phyloP scores from a whole-genome alignment of 2,329 filamentous ascomycete genomes.

The Hypoxylon sp. region DNA sequence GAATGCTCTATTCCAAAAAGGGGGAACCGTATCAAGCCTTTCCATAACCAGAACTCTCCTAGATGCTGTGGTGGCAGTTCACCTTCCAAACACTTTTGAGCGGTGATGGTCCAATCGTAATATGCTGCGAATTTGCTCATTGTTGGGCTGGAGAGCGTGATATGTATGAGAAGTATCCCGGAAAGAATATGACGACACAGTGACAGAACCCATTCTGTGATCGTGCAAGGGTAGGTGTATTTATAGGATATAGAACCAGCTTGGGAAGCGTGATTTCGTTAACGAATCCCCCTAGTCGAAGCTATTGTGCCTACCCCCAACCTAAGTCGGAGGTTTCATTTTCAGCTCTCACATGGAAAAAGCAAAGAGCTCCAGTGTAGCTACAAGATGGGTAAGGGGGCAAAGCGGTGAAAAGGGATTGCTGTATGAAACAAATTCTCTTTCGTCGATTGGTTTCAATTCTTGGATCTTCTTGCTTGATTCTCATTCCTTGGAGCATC shows the following conservation, averaged over 20 bases:
- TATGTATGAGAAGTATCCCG: neutral
- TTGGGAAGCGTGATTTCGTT: neutral
- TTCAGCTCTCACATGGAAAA: conserved; percentile 20
- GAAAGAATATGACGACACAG: neutral
- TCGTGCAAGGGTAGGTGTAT: conserved; percentile 7
- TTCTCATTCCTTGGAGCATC: neutral
- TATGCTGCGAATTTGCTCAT: conserved; percentile 41
- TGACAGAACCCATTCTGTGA: conserved; percentile 1
- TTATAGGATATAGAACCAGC: neutral
- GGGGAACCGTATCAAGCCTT: conserved; percentile 28
- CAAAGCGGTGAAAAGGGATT: conserved; percentile 26
- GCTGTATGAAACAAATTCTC: neutral
- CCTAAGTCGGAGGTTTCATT: neutral
- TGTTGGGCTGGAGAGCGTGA: neutral
- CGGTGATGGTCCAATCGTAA: conserved; percentile 33
- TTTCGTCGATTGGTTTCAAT: neutral
- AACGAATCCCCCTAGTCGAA: neutral
- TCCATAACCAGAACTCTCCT: conserved; percentile 20
- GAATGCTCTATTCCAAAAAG: conserved; percentile 28
- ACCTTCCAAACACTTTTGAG: conserved; percentile 35
- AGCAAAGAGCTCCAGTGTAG: conserved; percentile 15
- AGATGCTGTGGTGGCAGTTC: conserved; percentile 22
- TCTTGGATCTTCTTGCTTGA: neutral
- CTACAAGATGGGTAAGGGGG: neutral
- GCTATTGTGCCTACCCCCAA: neutral